These are phyloP conservation scores for Endotrypanum monterogeii DNA, from an alignment of 208 protist species.

Conservation along the genomic window DNA sequence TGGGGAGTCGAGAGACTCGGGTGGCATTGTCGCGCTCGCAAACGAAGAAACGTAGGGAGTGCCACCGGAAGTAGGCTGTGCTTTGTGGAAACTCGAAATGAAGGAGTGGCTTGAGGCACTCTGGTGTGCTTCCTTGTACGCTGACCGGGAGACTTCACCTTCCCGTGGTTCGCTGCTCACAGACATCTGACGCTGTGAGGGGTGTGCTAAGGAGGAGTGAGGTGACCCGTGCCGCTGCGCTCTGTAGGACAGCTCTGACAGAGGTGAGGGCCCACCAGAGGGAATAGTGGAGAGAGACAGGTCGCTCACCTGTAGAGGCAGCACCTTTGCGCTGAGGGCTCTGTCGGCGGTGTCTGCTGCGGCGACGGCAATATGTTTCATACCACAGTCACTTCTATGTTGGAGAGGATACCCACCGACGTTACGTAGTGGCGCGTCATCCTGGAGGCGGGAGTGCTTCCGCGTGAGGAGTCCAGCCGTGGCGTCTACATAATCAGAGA, in stretches of 20 bases:
- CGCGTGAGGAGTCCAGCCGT: slow-evolving; percentile 1
- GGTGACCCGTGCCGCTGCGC: slow-evolving; percentile 10
- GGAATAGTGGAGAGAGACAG: slow-evolving; percentile 14
- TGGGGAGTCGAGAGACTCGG: not conserved
- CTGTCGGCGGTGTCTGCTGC: not conserved
- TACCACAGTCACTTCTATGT: not conserved
- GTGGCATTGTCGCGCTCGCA: slow-evolving; percentile 1
- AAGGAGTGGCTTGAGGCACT: not conserved
- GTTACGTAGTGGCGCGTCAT: not conserved
- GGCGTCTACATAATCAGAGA: slow-evolving; percentile 13
- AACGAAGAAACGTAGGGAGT: not conserved
- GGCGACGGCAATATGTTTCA: not conserved
- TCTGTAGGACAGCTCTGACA: slow-evolving; percentile 16
- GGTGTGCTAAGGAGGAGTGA: not conserved
- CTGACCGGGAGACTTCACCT: not conserved
- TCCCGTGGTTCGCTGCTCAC: not conserved
- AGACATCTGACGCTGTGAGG: not conserved
- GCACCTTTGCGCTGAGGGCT: not conserved
- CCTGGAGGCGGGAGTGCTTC: not conserved
- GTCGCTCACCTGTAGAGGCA: slow-evolving; percentile 1
- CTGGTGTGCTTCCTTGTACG: not conserved
- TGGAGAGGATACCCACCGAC: no score
- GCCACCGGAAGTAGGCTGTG: not conserved
- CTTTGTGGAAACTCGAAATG: not conserved
- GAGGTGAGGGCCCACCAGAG: slow-evolving; percentile 17